Evolutionary conservation across 441 rosid genomes (phyloP), one percentile per base, ranked within the genome.

Genomic region (Sinapis alba): DNA sequence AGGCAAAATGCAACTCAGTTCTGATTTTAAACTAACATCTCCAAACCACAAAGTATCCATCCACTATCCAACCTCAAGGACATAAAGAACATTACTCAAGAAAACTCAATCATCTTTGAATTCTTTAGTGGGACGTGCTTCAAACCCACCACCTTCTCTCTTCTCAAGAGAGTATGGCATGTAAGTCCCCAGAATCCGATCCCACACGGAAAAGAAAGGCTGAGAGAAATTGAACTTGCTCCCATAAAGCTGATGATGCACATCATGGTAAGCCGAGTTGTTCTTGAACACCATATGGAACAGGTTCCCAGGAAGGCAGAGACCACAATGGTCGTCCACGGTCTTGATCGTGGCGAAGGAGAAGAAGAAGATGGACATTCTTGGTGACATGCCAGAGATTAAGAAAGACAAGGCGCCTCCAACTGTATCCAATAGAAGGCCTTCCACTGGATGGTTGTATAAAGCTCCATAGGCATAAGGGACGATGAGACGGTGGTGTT

Each of bases 381-480:
- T 78, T 10, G 97, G 89, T 54, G 96, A 85, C 98, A 93, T 93
- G 62, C 98, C 94, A 0, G 97, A 87, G 28, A 88, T 53, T 4
- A 87, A 81, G 81, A 86, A 85, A 62, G 96, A 83, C 24, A 93
- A 71, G 11, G 96, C 91, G 36, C 93, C 93, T 0, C 98, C 97
- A 5, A 93, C 45, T 15, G 98, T 91, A 80, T 93, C 98, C 0
- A 88, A 84, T 9, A 93, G 81, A 26, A 91, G 88, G 3, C 98
- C 97, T 75, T 93, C 98, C 19, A 88, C 3, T 0, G 94, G 97
- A 64, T 91, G 97, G 77, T 86, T 91, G 77, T 86, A 91, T 1
- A 87, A 81, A 50, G 97, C 98, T 32, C 94, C 98, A 62, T 84
- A 89, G 9, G 98, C 85, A 68, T 91, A 89, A 5, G 98, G 97